A percentile compares a stretch with the other conserved stretches of the same genome.
phyloP scores from a whole-genome alignment of 1,139 yeast species.

The Spencermartinsiella ligniputridi region DNA sequence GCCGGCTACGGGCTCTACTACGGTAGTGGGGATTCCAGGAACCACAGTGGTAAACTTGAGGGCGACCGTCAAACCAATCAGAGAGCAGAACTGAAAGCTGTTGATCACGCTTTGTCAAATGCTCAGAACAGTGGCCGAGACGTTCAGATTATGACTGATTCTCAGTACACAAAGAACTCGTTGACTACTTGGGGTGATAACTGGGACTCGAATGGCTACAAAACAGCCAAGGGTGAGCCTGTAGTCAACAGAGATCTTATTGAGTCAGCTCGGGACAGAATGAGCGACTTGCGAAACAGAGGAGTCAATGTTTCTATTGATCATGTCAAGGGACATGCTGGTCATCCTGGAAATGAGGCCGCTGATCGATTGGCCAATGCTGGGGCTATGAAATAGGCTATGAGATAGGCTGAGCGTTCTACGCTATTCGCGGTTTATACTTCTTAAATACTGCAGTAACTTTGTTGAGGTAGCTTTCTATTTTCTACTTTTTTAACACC shows the following conservation, averaged over 20 bases:
- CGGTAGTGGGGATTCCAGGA: conserved; percentile 52
- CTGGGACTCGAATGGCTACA: conserved; percentile 58
- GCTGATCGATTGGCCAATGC: conserved; percentile 73
- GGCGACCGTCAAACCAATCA: conserved; percentile 65
- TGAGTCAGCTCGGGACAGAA: conserved; percentile 27
- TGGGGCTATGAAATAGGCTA: conserved; percentile 44
- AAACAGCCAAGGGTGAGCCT: conserved; percentile 38
- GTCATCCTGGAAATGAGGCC: conserved; percentile 62
- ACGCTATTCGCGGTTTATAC: too few relatives aligned
- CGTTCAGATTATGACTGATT: conserved; percentile 49
- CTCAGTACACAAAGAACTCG: conserved; percentile 49
- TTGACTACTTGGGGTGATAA: conserved; percentile 46
- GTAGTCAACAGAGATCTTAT: conserved; percentile 55
- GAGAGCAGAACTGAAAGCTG: conserved; percentile 72
- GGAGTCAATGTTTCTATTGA: conserved; percentile 38
- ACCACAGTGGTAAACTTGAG: conserved; percentile 47
- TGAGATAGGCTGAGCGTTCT: too few relatives aligned
- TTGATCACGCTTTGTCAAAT: conserved; percentile 48
- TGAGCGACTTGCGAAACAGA: conserved; percentile 19
- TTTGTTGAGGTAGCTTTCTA: too few relatives aligned
- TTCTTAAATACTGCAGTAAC: too few relatives aligned
- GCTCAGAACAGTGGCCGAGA: conserved; percentile 24
- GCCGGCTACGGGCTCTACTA: conserved; percentile 79
- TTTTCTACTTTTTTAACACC: background rate
- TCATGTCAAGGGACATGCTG: conserved; percentile 74